A percentile compares a stretch with the other conserved stretches of the same genome.
Conservation (phyloP, 2,329 filamentous ascomycete genomes). For the Trichoderma hamatum region DNA sequence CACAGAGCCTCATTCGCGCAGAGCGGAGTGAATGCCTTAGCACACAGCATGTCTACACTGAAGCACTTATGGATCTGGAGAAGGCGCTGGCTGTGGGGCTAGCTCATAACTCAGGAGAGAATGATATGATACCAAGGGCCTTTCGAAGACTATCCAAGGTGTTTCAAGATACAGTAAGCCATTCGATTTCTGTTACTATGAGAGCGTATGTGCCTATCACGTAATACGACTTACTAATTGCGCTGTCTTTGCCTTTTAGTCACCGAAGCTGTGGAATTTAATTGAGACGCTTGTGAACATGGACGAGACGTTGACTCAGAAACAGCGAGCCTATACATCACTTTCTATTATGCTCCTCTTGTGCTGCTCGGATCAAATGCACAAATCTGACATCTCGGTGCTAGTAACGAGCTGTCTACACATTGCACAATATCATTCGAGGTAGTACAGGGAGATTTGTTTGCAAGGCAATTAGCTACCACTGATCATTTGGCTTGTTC, state of each 20-base stretch:
- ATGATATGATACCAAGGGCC: not conserved
- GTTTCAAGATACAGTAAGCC: not conserved
- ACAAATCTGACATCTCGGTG: conserved; percentile 3
- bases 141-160: not conserved
- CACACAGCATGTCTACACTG: not conserved
- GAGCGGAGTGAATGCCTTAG: not conserved
- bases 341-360: conserved; percentile 24
- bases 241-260: not conserved
- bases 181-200: not conserved
- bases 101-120: not conserved
- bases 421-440: not conserved
- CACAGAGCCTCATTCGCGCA: conserved; percentile 10
- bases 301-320: conserved; percentile 13
- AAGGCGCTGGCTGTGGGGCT: not conserved
- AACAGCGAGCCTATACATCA: conserved; percentile 19
- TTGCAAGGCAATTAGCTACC: not conserved
- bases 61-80: not conserved
- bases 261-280: not conserved
- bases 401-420: not conserved
- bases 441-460: not conserved
- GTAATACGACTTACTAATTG: not conserved
- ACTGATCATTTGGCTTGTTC: not conserved
- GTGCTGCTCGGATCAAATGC: conserved; percentile 14
- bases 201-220: not conserved
- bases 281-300: not conserved